phyloP scores from a whole-genome alignment of 768 basidiomycete genomes.

The Hydnum rufescens region DNA sequence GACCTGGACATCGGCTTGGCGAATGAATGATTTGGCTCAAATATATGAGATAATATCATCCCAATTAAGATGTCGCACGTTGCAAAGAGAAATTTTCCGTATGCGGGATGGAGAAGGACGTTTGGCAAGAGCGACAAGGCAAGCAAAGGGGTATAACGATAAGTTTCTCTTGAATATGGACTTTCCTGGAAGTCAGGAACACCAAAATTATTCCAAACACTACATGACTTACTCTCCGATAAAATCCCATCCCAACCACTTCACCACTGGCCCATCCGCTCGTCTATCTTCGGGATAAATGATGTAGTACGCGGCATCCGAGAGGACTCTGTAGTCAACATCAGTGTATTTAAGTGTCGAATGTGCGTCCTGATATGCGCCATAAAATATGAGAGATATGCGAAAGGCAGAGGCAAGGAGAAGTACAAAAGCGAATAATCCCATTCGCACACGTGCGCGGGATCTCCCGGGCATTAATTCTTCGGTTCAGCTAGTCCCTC shows the following conservation, averaged over 20 bases:
- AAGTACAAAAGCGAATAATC: background rate
- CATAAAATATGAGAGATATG: conserved; percentile 47
- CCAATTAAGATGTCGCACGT: conserved; percentile 67
- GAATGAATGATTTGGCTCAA: background rate
- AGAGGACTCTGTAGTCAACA: conserved; percentile 90
- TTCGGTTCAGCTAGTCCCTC: too few species aligned
- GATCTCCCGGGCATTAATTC: too few species aligned
- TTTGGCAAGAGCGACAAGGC: conserved; percentile 71
- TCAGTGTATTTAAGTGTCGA: conserved; percentile 93
- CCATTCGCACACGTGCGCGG: too few species aligned
- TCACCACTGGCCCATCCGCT: conserved; percentile 42
- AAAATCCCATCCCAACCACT: conserved; percentile 17
- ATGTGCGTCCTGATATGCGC: conserved; percentile 73
- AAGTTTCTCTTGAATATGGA: conserved; percentile 81
- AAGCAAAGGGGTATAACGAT: conserved; percentile 89
- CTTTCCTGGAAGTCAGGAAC: conserved; percentile 22
- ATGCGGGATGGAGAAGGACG: conserved; percentile 56
- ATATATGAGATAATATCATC: conserved; percentile 34
- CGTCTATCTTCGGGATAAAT: conserved; percentile 20
- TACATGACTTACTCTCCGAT: conserved; percentile 45
- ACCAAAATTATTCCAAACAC: background rate
- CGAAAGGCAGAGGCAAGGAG: background rate
- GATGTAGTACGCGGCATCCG: conserved; percentile 66
- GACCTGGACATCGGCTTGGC: background rate
- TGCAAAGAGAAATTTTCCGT: conserved; percentile 83